These are phyloP conservation scores for Pichia cephalocereana DNA, from an alignment of 805 yeast species.

Conservation along the genomic window DNA sequence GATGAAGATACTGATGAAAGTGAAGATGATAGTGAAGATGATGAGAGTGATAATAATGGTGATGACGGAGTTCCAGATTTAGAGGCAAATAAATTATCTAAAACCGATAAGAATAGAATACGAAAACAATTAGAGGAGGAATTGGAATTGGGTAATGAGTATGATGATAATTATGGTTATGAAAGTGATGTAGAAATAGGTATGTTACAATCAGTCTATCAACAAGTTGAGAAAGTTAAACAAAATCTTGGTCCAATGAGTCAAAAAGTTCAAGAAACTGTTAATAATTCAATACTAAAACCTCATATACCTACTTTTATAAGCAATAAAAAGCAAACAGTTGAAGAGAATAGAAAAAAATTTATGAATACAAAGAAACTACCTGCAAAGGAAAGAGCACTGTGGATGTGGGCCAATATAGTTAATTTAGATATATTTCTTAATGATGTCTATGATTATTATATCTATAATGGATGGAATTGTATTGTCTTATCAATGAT, in stretches of 20 bases:
- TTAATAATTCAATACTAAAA: constrained; percentile 8
- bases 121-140: constrained; percentile 15
- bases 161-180: not conserved
- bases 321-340: not conserved
- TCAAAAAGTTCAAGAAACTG: constrained; percentile 19
- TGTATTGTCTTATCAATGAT: constrained; percentile 64
- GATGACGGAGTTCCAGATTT: not conserved
- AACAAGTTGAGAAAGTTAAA: constrained; percentile 13
- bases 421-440: constrained; percentile 84
- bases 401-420: constrained; percentile 96
- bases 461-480: constrained; percentile 72
- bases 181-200: constrained; percentile 3
- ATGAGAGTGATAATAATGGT: not conserved
- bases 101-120: constrained; percentile 11
- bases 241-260: constrained; percentile 14
- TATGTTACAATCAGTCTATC: constrained; percentile 10
- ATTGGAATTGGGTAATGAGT: constrained; percentile 21
- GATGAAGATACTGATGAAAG: not conserved
- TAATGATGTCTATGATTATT: constrained; percentile 75
- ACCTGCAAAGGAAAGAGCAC: constrained; percentile 65
- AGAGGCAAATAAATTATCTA: not conserved
- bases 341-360: not conserved
- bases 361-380: constrained; percentile 26
- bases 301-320: constrained; percentile 10
- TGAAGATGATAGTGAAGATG: not conserved